A percentile compares a stretch with the other conserved stretches of the same genome.
Conservation (phyloP, 768 basidiomycete genomes). For the Podaxis rugospora region DNA sequence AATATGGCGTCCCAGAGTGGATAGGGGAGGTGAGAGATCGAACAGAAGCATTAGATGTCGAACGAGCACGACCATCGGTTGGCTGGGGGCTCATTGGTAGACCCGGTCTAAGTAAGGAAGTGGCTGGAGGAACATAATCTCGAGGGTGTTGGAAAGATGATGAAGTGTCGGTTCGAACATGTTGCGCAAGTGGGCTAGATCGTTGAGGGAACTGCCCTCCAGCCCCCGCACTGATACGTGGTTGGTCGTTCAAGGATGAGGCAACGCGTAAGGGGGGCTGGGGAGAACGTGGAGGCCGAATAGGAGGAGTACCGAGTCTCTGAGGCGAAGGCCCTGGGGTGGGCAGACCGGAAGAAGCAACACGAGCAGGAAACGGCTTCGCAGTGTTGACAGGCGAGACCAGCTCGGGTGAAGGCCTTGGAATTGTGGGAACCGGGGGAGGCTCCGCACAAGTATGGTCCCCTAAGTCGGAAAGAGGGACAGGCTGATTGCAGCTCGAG, state of each 20-base stretch:
- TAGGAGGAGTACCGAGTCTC: constrained; percentile 13
- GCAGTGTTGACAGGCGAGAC: constrained; percentile 41
- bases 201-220: constrained; percentile 22
- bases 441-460: constrained; percentile 69
- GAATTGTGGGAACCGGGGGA: constrained; percentile 40
- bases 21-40: neutral
- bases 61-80: neutral
- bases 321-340: constrained; percentile 14
- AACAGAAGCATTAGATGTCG: neutral
- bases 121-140: constrained; percentile 1
- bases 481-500: constrained; percentile 66
- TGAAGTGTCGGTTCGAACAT: constrained; percentile 13
- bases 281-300: constrained; percentile 5
- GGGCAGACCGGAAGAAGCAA: constrained; percentile 19
- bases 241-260: constrained; percentile 23
- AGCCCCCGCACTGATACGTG: constrained; percentile 22
- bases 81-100: neutral
- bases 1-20: neutral
- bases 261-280: constrained; percentile 21
- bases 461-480: constrained; percentile 68
- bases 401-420: constrained; percentile 31
- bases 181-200: constrained; percentile 33
- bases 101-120: constrained; percentile 3
- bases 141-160: constrained; percentile 16
- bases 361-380: constrained; percentile 45